phyloP scores from a whole-genome alignment of 176 grass and related monocot species.

The Calamus simplicifolius region DNA sequence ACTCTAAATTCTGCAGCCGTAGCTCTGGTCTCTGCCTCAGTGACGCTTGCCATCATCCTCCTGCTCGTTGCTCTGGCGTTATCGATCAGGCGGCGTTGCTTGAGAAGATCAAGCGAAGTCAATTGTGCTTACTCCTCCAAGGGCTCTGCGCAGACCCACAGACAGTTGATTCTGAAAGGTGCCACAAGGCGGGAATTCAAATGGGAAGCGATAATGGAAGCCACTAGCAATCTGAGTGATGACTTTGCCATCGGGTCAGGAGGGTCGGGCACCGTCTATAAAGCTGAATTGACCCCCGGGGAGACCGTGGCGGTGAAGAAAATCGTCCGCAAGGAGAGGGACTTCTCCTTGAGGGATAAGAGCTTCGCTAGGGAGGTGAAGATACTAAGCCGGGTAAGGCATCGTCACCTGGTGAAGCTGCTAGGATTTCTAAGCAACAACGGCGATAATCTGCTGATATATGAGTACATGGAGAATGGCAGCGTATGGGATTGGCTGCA shows the following conservation, averaged over 20 bases:
- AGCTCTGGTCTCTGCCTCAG: slow-evolving; percentile 54
- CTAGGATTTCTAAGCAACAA: slow-evolving; percentile 58
- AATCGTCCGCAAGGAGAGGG: slow-evolving; percentile 45
- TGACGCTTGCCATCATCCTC: slow-evolving; percentile 50
- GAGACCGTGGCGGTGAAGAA: slow-evolving; percentile 90
- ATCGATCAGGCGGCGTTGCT: slow-evolving; percentile 4
- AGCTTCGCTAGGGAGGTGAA: slow-evolving; percentile 79
- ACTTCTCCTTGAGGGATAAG: slow-evolving; percentile 48
- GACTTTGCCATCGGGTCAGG: slow-evolving; percentile 75
- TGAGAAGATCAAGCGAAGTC: slow-evolving; percentile 40
- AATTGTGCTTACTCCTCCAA: slow-evolving; percentile 52
- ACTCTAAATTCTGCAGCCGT: slow-evolving; percentile 42
- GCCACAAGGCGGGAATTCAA: slow-evolving; percentile 61
- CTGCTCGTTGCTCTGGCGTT: slow-evolving; percentile 30
- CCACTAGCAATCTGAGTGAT: slow-evolving; percentile 72
- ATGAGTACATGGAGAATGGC: slow-evolving; percentile 97
- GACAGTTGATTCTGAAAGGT: slow-evolving; percentile 54
- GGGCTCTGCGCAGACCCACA: slow-evolving; percentile 34
- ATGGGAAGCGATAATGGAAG: slow-evolving; percentile 97
- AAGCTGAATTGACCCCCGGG: slow-evolving; percentile 52
- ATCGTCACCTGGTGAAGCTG: slow-evolving; percentile 93
- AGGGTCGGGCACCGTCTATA: slow-evolving; percentile 80
- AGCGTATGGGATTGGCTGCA: slow-evolving; percentile 93
- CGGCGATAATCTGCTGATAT: slow-evolving; percentile 59
- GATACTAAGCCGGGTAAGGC: slow-evolving; percentile 62